Base-by-base conservation (phyloP, 495 filamentous ascomycete species). In the Pyrenopolyporus hunteri region DNA sequence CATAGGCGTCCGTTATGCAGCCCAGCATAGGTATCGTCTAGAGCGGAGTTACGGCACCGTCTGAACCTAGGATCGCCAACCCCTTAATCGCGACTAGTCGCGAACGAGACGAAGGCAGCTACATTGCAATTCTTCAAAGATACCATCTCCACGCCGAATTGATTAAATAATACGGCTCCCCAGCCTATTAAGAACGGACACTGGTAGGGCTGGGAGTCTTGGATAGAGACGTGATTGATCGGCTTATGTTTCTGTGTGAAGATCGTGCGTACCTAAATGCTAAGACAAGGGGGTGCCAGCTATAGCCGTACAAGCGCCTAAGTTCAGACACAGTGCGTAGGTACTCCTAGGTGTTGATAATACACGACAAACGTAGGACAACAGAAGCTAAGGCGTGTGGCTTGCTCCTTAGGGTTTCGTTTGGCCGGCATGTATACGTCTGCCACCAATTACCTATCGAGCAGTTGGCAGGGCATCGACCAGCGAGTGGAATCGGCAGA, bases 391-490 rank as follows among this genome's bases (percentile, higher is more conserved):
- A 31, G 10, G 19, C 22, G 13, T 44, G 63, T 60, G 63, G 63
- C 63, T 56, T 66, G 33, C 45, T 37, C 28, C 10, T n/a, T 22
- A 43, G 17, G 13, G 55, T 54, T 31, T 50, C 19, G 37, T 33
- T 42, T 39, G 31, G 6, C 42, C 26, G 31, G 46, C 33, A 42
- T 43, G 32, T 49, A 14, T 26, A 40, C 49, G 31, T 52, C 42
- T 14, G 40, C 25, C 37, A 20, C 32, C 39, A 28, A 23, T 16
- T 31, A 42, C 56, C 26, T 45, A 51, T 43, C 50, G 26, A 7
- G n/a, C 16, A 40, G 28, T 31, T 31, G 10, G 13, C 11, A 59
- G n/a, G n/a, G 9, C 7, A 45, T 35, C 39, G 13, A 43, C 6
- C 1, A 31, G 22, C 33, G 17, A 45, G 23, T 14, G 49, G 36